Conservation (phyloP, 2,329 filamentous ascomycete species). For the Hansfordia pulvinata region DNA sequence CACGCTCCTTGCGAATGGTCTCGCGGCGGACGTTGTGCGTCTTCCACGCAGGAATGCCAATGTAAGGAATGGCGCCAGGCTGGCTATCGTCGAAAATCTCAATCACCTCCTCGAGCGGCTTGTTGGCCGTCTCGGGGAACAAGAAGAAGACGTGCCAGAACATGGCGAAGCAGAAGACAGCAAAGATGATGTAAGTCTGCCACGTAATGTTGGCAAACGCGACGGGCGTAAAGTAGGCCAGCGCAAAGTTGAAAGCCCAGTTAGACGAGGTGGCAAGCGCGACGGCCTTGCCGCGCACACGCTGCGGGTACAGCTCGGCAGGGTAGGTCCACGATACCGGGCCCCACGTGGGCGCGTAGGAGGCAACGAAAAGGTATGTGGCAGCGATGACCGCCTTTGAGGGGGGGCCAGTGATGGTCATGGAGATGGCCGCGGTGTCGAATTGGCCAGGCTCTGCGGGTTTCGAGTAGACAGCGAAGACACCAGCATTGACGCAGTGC, state of each 20-base stretch:
- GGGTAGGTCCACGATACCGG: slow-evolving; percentile 30
- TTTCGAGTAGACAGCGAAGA: slow-evolving; percentile 28
- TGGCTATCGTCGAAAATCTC: slow-evolving; percentile 28
- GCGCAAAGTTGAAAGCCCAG: slow-evolving; percentile 36
- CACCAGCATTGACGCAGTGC: slow-evolving; percentile 29
- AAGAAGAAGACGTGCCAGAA: slow-evolving; percentile 37
- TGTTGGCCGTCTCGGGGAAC: slow-evolving; percentile 42
- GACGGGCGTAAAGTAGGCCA: slow-evolving; percentile 32
- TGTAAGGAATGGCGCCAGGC: slow-evolving; percentile 20
- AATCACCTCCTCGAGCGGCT: slow-evolving; percentile 39
- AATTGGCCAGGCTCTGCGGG: slow-evolving; percentile 18
- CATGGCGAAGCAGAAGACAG: slow-evolving; percentile 34
- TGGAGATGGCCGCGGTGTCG: slow-evolving; percentile 27
- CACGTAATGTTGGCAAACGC: slow-evolving; percentile 31
- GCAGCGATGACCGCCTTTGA: slow-evolving; percentile 49
- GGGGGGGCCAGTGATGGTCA: slow-evolving; percentile 30
- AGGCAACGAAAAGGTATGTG: slow-evolving; percentile 50
- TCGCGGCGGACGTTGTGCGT: slow-evolving; percentile 21
- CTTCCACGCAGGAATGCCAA: slow-evolving; percentile 28
- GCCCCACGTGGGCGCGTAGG: slow-evolving; percentile 30
- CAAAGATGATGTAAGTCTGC: slow-evolving; percentile 38
- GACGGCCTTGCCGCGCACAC: slow-evolving; percentile 37
- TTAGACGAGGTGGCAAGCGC: slow-evolving; percentile 35
- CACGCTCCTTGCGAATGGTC: slow-evolving; percentile 18
- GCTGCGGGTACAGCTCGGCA: slow-evolving; percentile 30